Conservation (phyloP, 1,284 basidiomycete genomes). For the Cutaneotrichosporon cutaneum region DNA sequence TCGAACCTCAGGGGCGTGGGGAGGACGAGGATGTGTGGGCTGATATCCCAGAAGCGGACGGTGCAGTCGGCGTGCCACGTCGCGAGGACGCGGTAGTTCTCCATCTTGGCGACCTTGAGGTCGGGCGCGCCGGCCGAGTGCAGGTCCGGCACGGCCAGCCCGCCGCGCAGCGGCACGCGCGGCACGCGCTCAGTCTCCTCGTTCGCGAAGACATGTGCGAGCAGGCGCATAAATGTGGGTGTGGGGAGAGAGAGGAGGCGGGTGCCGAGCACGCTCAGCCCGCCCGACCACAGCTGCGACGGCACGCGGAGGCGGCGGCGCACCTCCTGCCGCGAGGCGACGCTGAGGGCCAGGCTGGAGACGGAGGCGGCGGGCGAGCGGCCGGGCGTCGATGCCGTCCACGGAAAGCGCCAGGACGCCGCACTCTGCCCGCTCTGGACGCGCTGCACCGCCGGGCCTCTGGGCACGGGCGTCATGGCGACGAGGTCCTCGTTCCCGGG, state of each 20-base stretch:
- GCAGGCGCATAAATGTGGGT: slow-evolving; percentile 46
- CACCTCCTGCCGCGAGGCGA: neutral
- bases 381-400: slow-evolving; percentile 29
- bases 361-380: neutral
- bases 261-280: slow-evolving; percentile 40
- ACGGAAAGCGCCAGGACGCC: slow-evolving; percentile 46
- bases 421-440: slow-evolving; percentile 8
- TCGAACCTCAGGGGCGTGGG: slow-evolving; percentile 56
- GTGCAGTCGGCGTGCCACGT: slow-evolving; percentile 66
- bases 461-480: neutral
- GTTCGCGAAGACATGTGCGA: slow-evolving; percentile 31
- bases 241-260: slow-evolving; percentile 46
- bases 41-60: slow-evolving; percentile 59
- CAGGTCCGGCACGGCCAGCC: slow-evolving; percentile 49
- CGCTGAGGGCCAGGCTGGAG: neutral
- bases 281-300: slow-evolving; percentile 47
- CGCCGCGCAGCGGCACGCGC: slow-evolving; percentile 47
- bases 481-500: slow-evolving; percentile 46
- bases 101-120: slow-evolving; percentile 52
- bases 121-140: slow-evolving; percentile 48
- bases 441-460: neutral
- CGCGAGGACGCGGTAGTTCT: slow-evolving; percentile 67
- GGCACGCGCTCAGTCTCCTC: slow-evolving; percentile 26
- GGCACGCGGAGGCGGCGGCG: slow-evolving; percentile 42
- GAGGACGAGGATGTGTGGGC: slow-evolving; percentile 63